Evolutionary conservation across 495 filamentous ascomycete genomes (phyloP).

Genomic region (Lophiotrema nucula): DNA sequence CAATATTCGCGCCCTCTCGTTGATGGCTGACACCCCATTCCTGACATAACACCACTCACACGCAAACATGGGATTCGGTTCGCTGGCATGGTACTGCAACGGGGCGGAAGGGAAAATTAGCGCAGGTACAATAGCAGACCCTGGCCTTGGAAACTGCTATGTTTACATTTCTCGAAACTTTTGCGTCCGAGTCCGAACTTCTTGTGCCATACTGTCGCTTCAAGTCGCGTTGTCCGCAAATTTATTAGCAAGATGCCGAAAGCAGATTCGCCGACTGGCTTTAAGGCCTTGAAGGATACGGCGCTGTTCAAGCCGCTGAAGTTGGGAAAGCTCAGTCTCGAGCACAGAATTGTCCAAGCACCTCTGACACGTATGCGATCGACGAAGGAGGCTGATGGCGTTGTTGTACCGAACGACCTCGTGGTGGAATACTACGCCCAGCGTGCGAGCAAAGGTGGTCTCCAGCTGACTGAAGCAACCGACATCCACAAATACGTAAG

Average conservation of each 20-base stretch:
- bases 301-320: slow-evolving; percentile 32
- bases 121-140: slow-evolving; percentile 28
- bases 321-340: slow-evolving; percentile 26
- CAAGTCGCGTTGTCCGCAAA: no score
- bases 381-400: slow-evolving; percentile 31
- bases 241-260: slow-evolving; percentile 16
- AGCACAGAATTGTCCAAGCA: slow-evolving; percentile 30
- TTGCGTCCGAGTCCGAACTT: no score
- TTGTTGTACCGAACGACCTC: slow-evolving; percentile 27
- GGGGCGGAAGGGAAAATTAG: background rate
- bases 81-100: background rate
- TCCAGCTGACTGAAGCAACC: slow-evolving; percentile 34
- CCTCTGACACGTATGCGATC: slow-evolving; percentile 35
- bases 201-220: no score
- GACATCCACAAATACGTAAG: slow-evolving; percentile 33
- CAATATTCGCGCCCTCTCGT: background rate
- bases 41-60: slow-evolving; percentile 17
- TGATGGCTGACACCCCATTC: slow-evolving; percentile 16
- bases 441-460: slow-evolving; percentile 29
- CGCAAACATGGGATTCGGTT: slow-evolving; percentile 1
- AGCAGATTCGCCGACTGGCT: slow-evolving; percentile 23
- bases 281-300: slow-evolving; percentile 28
- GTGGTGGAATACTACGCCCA: slow-evolving; percentile 33
- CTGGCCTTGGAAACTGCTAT: slow-evolving; percentile 6
- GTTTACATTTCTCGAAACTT: no score